Conservation (phyloP, 345 rosid species). For the Passiflora organensis region DNA sequence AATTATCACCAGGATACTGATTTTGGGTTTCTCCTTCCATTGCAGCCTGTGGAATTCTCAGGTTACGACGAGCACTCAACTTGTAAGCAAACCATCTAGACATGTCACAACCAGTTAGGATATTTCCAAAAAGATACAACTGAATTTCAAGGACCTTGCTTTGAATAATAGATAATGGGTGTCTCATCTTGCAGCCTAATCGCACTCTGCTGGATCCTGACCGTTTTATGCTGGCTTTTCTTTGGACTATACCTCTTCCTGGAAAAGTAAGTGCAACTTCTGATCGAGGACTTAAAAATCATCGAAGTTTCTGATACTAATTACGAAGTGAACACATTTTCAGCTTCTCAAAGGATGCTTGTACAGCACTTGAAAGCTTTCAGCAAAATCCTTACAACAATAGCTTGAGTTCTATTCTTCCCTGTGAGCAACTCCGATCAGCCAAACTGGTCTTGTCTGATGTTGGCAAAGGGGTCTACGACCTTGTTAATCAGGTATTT, state of each 20-base stretch:
- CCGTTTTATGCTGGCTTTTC: slow-evolving; percentile 53
- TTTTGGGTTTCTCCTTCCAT: slow-evolving; percentile 1
- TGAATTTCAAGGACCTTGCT: not conserved
- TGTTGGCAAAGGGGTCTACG: slow-evolving; percentile 48
- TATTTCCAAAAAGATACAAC: too few species aligned
- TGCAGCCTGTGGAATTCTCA: slow-evolving; percentile 50
- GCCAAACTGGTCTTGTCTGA: slow-evolving; percentile 42
- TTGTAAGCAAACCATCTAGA: slow-evolving; percentile 29
- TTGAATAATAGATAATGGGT: not conserved
- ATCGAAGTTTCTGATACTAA: not conserved
- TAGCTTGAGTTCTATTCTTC: slow-evolving; percentile 63
- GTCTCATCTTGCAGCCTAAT: slow-evolving; percentile 40
- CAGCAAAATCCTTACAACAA: slow-evolving; percentile 50
- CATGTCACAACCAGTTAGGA: too few species aligned
- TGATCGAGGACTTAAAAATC: not conserved
- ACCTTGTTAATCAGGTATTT: slow-evolving; percentile 43
- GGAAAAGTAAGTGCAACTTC: slow-evolving; percentile 33
- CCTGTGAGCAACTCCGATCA: slow-evolving; percentile 48
- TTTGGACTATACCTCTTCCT: slow-evolving; percentile 58
- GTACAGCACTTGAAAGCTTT: slow-evolving; percentile 52
- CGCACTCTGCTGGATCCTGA: slow-evolving; percentile 51
- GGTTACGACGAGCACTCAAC: slow-evolving; percentile 30
- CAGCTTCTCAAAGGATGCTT: slow-evolving; percentile 61
- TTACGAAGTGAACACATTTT: not conserved
- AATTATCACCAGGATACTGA: not conserved